Base-by-base conservation (phyloP, 768 basidiomycete genomes). In the Pulveroboletus frians region DNA sequence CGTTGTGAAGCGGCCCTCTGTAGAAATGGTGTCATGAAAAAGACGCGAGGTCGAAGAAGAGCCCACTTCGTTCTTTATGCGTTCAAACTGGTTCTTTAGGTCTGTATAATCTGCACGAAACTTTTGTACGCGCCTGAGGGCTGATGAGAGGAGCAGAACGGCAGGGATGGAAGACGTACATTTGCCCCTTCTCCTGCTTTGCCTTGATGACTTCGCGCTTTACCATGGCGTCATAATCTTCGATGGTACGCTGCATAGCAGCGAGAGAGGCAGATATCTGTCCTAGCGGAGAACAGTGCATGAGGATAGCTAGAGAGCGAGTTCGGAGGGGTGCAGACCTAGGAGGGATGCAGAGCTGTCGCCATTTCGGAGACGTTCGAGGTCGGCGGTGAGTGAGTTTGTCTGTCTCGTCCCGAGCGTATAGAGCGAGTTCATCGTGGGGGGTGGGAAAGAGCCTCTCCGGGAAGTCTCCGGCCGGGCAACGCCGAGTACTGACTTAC, bases 211-310 rank as follows among this genome's bases (percentile, higher is more conserved):
- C 92, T 69, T 99, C 96, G 53, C 94, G 78, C 72, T 86, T 90
- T 0, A 90, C 92, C 89, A 98, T 93, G 9, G 88, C 86, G 60
- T 97, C 94, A 63, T 95, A 98, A 63, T 99, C 96, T 52, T 97
- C 94, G 54, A 98, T 85, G 46, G 96, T 93, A 49, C 96, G 73
- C 43, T 89, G 85, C 79, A 98, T 85, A 2, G 92, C 93, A 23
- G 92, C 82, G n/a, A 99, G 75, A 9, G 92, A 93, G n/a, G 94
- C 93, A 29, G 91, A 90, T 69, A 99, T 92, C 79, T 98, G 95
- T 69, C 94, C 94, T 94, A 74, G 67, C 69, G 59, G 53, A 52
- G 58, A 57, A 54, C 36, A 65, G 51, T 49, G 52, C 36, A 9
- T 32, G 52, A 32, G n/a, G 27, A 1, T 15, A 15, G 31, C 7